Base-by-base conservation (phyloP, 2,329 filamentous ascomycete genomes). In the Nakataea oryzae region DNA sequence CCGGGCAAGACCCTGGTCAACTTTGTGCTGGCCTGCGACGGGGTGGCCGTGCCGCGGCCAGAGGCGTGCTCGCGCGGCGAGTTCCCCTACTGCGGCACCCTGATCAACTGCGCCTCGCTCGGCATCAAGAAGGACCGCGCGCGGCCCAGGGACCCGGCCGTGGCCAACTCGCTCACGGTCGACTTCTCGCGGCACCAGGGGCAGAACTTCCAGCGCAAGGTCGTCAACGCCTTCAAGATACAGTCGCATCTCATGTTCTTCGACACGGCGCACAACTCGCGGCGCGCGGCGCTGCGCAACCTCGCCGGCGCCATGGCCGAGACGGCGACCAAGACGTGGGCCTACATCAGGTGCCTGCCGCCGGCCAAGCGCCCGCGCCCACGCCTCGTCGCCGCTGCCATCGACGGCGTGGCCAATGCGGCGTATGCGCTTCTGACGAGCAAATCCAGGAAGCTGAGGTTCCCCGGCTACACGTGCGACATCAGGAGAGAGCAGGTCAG, bases 61-160 rank as follows among this genome's bases (percentile, higher is more conserved):
- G 68, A 72, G 1, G 68, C 67, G 0, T 71, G 69, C 5, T 63
- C 68, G 3, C 55, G 27, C 13, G 27, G 6, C 21, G 67, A 66
- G n/a, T 97, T 99, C 71, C 91, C 93, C 0, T 99, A 96, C 73
- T 97, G 95, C 70, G 95, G 95, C 54, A 84, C 85, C 55, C 73
- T 85, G 21, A 91, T 99, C 67, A 79, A 96, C 70, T 90, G 86
- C 24, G 76, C 75, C 60, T 92, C 88, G 0, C 77, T 99, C 30
- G 86, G 91, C 64, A 82, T 97, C 58, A 81, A 78, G 68, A 92
- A 89, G 70, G 86, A 91, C 68, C 78, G 81, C 57, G 80, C 84
- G 34, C 78, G 81, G 59, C 74, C 74, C 65, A 80, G 75, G 63
- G 75, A 73, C 66, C 75, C 72, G 60, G 79, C 79, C 88, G 79